Conservation (phyloP, 2,329 filamentous ascomycete species). For the Coniochaeta sp. region DNA sequence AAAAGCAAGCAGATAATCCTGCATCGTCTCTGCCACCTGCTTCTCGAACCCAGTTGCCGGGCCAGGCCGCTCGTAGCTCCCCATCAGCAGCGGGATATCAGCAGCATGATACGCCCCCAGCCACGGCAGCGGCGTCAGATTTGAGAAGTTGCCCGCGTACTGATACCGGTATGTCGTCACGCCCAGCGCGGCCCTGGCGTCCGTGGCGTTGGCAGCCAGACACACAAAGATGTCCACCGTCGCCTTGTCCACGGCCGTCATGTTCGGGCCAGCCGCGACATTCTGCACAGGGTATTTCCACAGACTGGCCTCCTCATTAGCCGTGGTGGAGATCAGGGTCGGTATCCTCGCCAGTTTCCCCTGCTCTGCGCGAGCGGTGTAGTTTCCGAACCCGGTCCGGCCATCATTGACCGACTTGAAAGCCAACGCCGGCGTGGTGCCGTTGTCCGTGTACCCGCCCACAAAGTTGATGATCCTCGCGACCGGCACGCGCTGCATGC, state of each 20-base stretch:
- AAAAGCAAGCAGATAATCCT: conserved; percentile 16
- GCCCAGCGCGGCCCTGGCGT: conserved; percentile 4
- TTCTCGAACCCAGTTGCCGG: conserved; percentile 9
- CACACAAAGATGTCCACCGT: conserved; percentile 17
- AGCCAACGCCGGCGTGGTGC: conserved; percentile 12
- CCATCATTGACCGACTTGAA: conserved; percentile 21
- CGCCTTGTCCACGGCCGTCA: conserved; percentile 12
- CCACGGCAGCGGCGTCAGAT: conserved; percentile 27
- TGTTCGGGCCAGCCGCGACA: conserved; percentile 19
- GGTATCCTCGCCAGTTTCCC: conserved; percentile 19
- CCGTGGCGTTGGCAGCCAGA: conserved; percentile 15
- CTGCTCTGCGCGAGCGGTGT: conserved; percentile 14
- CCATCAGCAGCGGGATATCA: conserved; percentile 14
- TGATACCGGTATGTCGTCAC: conserved; percentile 30
- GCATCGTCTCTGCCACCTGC: conserved; percentile 13
- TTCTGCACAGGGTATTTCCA: conserved; percentile 18
- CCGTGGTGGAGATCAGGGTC: conserved; percentile 21
- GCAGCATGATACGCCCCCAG: conserved; percentile 23
- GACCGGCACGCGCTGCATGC: conserved; percentile 26
- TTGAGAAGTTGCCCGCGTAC: conserved; percentile 30
- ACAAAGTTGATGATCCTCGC: conserved; percentile 22
- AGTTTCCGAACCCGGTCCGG: conserved; percentile 21
- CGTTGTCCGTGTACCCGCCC: conserved; percentile 19
- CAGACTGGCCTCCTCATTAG: conserved; percentile 23
- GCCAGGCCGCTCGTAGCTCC: conserved; percentile 8